These are phyloP conservation scores for Punica granatum DNA, from an alignment of 345 rosid genomes.

Conservation along the genomic window DNA sequence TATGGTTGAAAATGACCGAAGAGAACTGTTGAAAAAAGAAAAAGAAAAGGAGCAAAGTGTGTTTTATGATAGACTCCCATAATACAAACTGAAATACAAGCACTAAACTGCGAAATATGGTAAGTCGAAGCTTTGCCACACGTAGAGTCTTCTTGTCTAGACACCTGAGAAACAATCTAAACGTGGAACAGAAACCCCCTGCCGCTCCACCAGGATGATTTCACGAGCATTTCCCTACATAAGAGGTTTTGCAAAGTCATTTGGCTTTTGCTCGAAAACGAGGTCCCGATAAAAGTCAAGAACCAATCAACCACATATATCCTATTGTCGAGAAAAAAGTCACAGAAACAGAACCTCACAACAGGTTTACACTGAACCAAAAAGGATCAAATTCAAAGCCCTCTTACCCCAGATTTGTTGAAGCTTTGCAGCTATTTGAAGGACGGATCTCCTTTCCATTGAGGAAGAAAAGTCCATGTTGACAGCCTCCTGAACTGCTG, in stretches of 20 bases:
- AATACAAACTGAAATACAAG: not conserved
- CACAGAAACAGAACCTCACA: not conserved
- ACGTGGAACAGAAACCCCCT: not conserved
- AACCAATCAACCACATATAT: not conserved
- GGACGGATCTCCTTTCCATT: constrained; percentile 53
- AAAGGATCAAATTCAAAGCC: not conserved
- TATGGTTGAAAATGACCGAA: not conserved
- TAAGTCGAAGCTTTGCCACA: not conserved
- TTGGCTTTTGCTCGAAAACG: not conserved
- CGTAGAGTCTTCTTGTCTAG: not conserved
- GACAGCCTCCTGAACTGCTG: constrained; percentile 68
- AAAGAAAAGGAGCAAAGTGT: not conserved
- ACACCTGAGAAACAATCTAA: not conserved
- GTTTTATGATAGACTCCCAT: not conserved
- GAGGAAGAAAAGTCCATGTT: constrained; percentile 60
- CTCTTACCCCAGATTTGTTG: constrained; percentile 67
- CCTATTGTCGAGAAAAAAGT: not conserved
- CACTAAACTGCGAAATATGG: not conserved
- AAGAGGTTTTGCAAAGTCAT: not conserved
- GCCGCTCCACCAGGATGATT: not conserved
- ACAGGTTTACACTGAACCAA: not conserved
- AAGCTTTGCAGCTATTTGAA: constrained; percentile 64
- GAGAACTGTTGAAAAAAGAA: not conserved
- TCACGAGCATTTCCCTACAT: not conserved
- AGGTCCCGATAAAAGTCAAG: not conserved